Conservation (phyloP, 2,329 filamentous ascomycete species). For the Penicillium capsulatum region DNA sequence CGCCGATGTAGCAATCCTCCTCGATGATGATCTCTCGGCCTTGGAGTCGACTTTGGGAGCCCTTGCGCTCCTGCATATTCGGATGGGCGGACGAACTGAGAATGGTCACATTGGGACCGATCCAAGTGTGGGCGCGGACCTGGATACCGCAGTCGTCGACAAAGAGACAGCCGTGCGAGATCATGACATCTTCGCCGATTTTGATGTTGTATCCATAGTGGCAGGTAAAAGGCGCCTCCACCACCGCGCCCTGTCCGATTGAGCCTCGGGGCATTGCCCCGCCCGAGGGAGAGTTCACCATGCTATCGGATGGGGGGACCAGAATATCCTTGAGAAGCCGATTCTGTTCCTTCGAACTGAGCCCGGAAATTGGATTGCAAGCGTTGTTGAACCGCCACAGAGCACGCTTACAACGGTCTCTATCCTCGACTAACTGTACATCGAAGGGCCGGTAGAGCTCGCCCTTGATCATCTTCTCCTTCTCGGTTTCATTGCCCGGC, state of each 20-base stretch:
- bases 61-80: slow-evolving; percentile 69
- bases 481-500: slow-evolving; percentile 60
- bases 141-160: slow-evolving; percentile 79
- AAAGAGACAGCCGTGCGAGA: slow-evolving; percentile 79
- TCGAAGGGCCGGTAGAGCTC: slow-evolving; percentile 76
- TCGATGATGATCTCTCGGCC: slow-evolving; percentile 73
- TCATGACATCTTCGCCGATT: slow-evolving; percentile 77
- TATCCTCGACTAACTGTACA: slow-evolving; percentile 72
- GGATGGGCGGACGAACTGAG: slow-evolving; percentile 70
- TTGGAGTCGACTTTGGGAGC: slow-evolving; percentile 66
- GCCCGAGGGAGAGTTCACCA: slow-evolving; percentile 48
- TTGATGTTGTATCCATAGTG: slow-evolving; percentile 95
- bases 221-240: slow-evolving; percentile 86
- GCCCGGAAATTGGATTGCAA: slow-evolving; percentile 67
- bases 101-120: slow-evolving; percentile 82
- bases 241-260: slow-evolving; percentile 69
- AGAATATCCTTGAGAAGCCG: slow-evolving; percentile 39
- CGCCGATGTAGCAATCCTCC: slow-evolving; percentile 64
- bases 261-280: slow-evolving; percentile 55
- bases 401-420: slow-evolving; percentile 76
- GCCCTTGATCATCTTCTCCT: slow-evolving; percentile 83
- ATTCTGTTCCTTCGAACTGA: slow-evolving; percentile 52
- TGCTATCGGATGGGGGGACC: slow-evolving; percentile 29
- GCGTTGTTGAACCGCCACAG: slow-evolving; percentile 85
- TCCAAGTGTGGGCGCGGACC: slow-evolving; percentile 66